phyloP scores from a whole-genome alignment of 768 basidiomycete species.

The Boletus vermiculosoides region DNA sequence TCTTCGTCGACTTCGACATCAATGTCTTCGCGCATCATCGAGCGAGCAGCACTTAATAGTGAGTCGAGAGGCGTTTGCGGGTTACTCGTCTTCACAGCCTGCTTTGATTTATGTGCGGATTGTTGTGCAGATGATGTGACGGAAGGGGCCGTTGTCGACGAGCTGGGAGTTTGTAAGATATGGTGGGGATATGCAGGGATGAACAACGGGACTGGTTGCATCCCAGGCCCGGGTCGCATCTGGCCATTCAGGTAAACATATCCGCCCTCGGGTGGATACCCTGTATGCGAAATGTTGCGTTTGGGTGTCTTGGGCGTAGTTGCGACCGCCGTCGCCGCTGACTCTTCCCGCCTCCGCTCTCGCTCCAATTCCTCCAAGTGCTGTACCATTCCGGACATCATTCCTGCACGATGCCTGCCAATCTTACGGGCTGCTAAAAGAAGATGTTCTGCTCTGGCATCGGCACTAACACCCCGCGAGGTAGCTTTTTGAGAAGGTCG shows the following conservation, averaged over 20 bases:
- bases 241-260: constrained; percentile 32
- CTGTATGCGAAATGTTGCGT: constrained; percentile 29
- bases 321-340: constrained; percentile 20
- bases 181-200: constrained; percentile 30
- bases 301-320: constrained; percentile 30
- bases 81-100: constrained; percentile 21
- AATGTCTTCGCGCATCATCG: constrained; percentile 46
- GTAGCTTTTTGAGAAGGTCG: constrained; percentile 27
- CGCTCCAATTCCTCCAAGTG: constrained; percentile 34
- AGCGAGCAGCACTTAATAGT: constrained; percentile 57
- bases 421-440: constrained; percentile 70
- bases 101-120: constrained; percentile 19
- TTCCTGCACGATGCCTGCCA: constrained; percentile 57
- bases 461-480: constrained; percentile 43
- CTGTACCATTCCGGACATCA: constrained; percentile 51
- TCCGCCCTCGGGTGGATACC: constrained; percentile 24
- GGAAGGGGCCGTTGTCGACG: constrained; percentile 32
- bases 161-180: constrained; percentile 32
- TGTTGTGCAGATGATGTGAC: constrained; percentile 21
- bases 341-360: constrained; percentile 27
- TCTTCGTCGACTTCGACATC: constrained; percentile 33
- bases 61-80: constrained; percentile 56
- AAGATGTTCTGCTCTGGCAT: constrained; percentile 70
- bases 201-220: constrained; percentile 31
- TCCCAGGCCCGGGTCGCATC: constrained; percentile 26